phyloP scores from a whole-genome alignment of 192 early-diverging fungal genomes.

The Podila verticillata region DNA sequence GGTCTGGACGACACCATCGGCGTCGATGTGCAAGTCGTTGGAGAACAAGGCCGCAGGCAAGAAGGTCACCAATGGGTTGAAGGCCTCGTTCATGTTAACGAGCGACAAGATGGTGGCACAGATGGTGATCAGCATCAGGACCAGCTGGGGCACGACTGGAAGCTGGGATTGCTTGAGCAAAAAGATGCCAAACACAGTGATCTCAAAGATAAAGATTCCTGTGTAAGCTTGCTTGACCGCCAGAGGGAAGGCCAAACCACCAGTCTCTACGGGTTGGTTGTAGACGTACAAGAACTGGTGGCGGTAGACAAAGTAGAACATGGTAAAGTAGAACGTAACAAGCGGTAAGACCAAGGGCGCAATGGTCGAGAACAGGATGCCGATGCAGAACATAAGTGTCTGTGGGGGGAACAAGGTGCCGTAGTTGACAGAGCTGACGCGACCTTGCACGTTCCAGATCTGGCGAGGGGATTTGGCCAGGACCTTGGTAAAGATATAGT shows the following conservation, averaged over 20 bases:
- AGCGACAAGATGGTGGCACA: constrained; percentile 1
- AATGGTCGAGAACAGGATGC: constrained; percentile 80
- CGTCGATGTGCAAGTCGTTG: constrained; percentile 27
- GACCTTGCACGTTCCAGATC: constrained; percentile 59
- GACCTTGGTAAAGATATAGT: constrained; percentile 62
- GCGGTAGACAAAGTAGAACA: constrained; percentile 79
- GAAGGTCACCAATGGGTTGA: constrained; percentile 35
- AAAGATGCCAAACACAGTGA: constrained; percentile 79
- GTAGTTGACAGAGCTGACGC: constrained; percentile 37
- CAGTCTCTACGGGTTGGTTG: constrained; percentile 62
- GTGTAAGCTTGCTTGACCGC: constrained; percentile 68
- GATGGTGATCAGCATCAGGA: constrained; percentile 21
- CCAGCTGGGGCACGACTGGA: constrained; percentile 50
- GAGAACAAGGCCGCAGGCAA: constrained; percentile 45
- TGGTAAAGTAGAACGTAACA: constrained; percentile 74
- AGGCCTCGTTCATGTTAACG: constrained; percentile 33
- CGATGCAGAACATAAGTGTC: constrained; percentile 72
- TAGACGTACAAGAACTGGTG: constrained; percentile 88
- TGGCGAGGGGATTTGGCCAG: constrained; percentile 76
- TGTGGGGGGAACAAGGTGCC: constrained; percentile 70
- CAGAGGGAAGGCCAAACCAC: constrained; percentile 71
- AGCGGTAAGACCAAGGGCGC: constrained; percentile 84
- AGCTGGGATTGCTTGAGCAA: constrained; percentile 61
- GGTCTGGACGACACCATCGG: constrained; percentile 12
- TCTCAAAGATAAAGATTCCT: constrained; percentile 77